These are phyloP conservation scores for Neurospora sp. DNA, from an alignment of 2,329 filamentous ascomycete species.

Conservation along the genomic window DNA sequence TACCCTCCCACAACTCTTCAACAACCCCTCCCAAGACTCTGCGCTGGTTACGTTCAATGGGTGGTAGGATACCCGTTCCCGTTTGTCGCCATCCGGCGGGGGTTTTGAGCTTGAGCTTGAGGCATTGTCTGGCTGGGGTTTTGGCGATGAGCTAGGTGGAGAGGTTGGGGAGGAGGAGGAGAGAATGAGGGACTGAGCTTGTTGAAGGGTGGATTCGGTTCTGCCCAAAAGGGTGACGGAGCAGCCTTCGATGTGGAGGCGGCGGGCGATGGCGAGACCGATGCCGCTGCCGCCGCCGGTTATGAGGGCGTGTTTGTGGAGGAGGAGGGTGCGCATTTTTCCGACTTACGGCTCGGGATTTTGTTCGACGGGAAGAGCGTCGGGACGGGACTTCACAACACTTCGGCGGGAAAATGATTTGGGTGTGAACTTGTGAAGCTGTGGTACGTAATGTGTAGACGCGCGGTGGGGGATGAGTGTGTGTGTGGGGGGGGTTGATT, in stretches of 20 bases:
- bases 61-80: background rate
- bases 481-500: no score
- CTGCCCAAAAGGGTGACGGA: background rate
- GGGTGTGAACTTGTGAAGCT: no score
- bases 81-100: no score
- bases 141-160: no score
- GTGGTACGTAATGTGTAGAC: background rate
- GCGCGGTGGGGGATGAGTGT: background rate
- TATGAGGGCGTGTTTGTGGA: slow-evolving; percentile 48
- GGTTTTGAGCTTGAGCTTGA: no score
- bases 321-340: background rate
- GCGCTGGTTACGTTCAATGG: background rate
- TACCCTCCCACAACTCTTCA: background rate
- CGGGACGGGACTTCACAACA: no score
- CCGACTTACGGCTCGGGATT: no score
- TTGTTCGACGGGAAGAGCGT: no score
- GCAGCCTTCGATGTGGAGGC: background rate
- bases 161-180: no score
- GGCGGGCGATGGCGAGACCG: slow-evolving; percentile 56
- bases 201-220: background rate
- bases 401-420: no score
- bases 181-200: background rate
- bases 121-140: no score
- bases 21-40: background rate
- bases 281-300: slow-evolving; percentile 72